These are phyloP conservation scores for Phytophthora ramorum DNA, from an alignment of 352 stramenopile species.

Conservation along the genomic window DNA sequence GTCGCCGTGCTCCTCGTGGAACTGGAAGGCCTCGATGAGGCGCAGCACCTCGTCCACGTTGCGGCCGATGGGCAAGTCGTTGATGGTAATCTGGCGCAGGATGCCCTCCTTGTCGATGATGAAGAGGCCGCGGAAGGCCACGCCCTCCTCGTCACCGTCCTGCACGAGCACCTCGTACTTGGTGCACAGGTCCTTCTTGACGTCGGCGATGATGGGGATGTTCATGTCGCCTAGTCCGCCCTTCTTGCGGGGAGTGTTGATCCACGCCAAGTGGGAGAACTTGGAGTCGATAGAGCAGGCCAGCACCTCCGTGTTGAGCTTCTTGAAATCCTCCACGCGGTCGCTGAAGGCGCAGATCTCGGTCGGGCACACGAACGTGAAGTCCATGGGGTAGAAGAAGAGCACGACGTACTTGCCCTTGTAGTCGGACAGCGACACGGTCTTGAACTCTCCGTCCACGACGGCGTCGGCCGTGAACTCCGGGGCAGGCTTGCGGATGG, in stretches of 20 bases:
- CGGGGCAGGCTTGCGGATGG: conserved; percentile 72
- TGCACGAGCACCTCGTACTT: conserved; percentile 89
- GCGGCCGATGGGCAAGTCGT: conserved; percentile 88
- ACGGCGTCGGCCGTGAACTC: conserved; percentile 84
- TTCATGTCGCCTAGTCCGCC: conserved; percentile 91
- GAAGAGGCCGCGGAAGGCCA: conserved; percentile 89
- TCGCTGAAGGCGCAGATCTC: conserved; percentile 93
- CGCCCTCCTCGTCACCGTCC: conserved; percentile 68
- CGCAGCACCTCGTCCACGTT: conserved; percentile 93
- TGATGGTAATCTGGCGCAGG: conserved; percentile 88
- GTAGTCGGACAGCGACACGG: conserved; percentile 86
- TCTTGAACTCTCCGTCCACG: conserved; percentile 86
- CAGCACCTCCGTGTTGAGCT: conserved; percentile 78
- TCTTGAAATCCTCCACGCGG: conserved; percentile 78
- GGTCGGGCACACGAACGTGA: conserved; percentile 93
- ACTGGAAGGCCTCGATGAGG: conserved; percentile 94
- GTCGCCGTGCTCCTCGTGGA: conserved; percentile 91
- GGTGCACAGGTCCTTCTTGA: conserved; percentile 84
- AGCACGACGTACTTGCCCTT: conserved; percentile 92
- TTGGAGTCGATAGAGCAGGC: conserved; percentile 89
- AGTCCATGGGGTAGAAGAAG: conserved; percentile 94
- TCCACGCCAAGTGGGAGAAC: conserved; percentile 91
- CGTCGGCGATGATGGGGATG: conserved; percentile 91
- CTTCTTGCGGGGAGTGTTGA: conserved; percentile 90
- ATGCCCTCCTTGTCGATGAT: conserved; percentile 91